Conservation (phyloP, 2,329 filamentous ascomycete genomes). For the Zymoseptoria crescenta region DNA sequence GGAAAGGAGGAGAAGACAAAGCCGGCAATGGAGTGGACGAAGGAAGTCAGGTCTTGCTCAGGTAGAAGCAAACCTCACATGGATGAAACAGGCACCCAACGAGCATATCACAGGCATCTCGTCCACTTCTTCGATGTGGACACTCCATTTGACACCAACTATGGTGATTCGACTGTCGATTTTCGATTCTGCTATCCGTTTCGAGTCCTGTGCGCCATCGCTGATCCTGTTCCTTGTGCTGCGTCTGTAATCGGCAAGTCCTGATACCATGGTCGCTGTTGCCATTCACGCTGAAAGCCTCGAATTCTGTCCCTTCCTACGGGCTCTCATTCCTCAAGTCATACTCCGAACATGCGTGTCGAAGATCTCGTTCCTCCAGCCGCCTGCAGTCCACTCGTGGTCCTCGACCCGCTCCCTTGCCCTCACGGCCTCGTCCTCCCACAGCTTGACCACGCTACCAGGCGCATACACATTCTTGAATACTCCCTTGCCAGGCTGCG, state of each 20-base stretch:
- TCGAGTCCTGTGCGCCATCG: neutral
- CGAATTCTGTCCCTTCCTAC: too few species aligned
- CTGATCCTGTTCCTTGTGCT: neutral
- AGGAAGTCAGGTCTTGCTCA: too few species aligned
- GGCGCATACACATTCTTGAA: slow-evolving; percentile 84
- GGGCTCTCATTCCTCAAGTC: slow-evolving; percentile 8
- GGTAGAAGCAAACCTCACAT: too few species aligned
- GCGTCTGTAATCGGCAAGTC: neutral
- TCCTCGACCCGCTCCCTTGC: slow-evolving; percentile 70
- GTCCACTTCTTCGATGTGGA: too few species aligned
- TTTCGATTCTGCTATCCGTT: neutral
- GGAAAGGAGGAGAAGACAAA: too few species aligned
- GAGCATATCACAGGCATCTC: too few species aligned
- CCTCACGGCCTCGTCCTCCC: slow-evolving; percentile 67
- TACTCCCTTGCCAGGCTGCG: slow-evolving; percentile 51
- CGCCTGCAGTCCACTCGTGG: slow-evolving; percentile 49
- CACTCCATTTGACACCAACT: neutral
- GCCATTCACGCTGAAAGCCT: neutral
- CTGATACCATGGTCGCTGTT: neutral
- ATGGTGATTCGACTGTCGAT: neutral
- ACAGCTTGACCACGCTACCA: slow-evolving; percentile 81
- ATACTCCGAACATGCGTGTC: slow-evolving; percentile 31
- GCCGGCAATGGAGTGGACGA: too few species aligned
- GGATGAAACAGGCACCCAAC: too few species aligned
- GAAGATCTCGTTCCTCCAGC: slow-evolving; percentile 85